Conservation (phyloP, 768 basidiomycete species). For the Boletus fagicola region DNA sequence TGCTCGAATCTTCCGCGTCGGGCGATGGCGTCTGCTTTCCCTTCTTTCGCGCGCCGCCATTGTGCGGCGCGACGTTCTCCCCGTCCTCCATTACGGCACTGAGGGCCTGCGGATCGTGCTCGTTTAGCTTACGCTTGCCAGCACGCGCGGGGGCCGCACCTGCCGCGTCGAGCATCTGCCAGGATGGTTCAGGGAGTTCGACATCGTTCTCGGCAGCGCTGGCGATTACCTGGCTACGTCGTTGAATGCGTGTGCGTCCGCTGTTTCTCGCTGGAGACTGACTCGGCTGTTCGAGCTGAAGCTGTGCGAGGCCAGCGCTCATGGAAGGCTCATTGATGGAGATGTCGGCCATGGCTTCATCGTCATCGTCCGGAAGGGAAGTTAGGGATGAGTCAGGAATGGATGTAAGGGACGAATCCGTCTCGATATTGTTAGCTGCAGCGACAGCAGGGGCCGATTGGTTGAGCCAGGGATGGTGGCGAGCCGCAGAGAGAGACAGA, state of each 20-base stretch:
- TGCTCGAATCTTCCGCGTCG: slow-evolving; percentile 19
- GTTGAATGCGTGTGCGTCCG: slow-evolving; percentile 37
- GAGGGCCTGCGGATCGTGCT: slow-evolving; percentile 26
- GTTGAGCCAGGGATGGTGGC: slow-evolving; percentile 75
- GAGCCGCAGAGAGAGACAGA: slow-evolving; percentile 69
- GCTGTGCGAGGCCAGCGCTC: slow-evolving; percentile 32
- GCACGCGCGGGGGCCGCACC: slow-evolving; percentile 26
- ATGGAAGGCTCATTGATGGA: slow-evolving; percentile 25
- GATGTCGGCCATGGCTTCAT: slow-evolving; percentile 16
- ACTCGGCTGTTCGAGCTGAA: slow-evolving; percentile 31
- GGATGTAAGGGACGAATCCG: slow-evolving; percentile 11
- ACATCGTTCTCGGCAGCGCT: slow-evolving; percentile 43
- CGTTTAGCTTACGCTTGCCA: slow-evolving; percentile 40
- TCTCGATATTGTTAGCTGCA: not conserved
- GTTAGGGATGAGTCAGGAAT: slow-evolving; percentile 21
- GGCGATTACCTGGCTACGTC: slow-evolving; percentile 47
- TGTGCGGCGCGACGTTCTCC: slow-evolving; percentile 8
- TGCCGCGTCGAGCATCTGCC: slow-evolving; percentile 49
- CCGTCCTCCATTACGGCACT: slow-evolving; percentile 26
- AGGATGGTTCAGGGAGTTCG: slow-evolving; percentile 50
- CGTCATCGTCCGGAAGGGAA: slow-evolving; percentile 24
- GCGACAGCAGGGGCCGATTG: not conserved
- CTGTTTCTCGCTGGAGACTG: slow-evolving; percentile 10
- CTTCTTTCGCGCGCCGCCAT: slow-evolving; percentile 24
- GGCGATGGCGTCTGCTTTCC: slow-evolving; percentile 15